Evolutionary conservation across 2,329 filamentous ascomycete genomes (phyloP).

Genomic region (Echinosphaeria canescens): DNA sequence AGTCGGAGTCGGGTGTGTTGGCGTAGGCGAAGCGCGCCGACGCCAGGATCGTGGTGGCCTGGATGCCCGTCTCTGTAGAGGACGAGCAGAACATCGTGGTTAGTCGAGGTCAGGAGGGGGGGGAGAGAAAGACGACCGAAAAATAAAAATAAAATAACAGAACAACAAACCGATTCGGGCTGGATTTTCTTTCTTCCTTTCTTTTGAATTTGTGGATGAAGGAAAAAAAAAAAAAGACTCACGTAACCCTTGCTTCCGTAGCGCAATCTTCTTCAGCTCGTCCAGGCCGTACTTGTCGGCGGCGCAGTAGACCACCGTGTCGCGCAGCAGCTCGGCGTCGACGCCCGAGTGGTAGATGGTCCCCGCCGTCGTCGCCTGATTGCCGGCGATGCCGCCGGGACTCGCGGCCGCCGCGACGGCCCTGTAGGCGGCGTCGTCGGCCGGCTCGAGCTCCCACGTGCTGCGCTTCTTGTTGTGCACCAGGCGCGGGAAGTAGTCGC

Average conservation of each 20-base stretch:
- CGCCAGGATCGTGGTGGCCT: conserved; percentile 64
- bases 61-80: conserved; percentile 45
- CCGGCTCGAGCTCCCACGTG: conserved; percentile 62
- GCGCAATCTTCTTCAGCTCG: conserved; percentile 63
- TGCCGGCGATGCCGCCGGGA: conserved; percentile 38
- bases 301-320: conserved; percentile 80
- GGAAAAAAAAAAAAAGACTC: conserved; percentile 9
- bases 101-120: conserved; percentile 2
- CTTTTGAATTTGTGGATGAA: too few species aligned
- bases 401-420: conserved; percentile 41
- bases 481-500: conserved; percentile 74
- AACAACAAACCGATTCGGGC: too few species aligned
- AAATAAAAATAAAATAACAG: too few species aligned
- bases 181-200: too few species aligned
- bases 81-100: not conserved
- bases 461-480: conserved; percentile 63
- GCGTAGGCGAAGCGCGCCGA: conserved; percentile 82
- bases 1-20: conserved; percentile 75
- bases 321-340: conserved; percentile 54
- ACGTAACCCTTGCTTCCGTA: conserved; percentile 79
- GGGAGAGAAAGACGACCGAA: not conserved
- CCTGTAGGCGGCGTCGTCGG: conserved; percentile 15
- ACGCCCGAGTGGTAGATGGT: conserved; percentile 46
- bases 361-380: conserved; percentile 22
- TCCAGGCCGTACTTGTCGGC: conserved; percentile 69